phyloP scores from a whole-genome alignment of 2,329 filamentous ascomycete species.

The Emmonsiellopsis sp. region DNA sequence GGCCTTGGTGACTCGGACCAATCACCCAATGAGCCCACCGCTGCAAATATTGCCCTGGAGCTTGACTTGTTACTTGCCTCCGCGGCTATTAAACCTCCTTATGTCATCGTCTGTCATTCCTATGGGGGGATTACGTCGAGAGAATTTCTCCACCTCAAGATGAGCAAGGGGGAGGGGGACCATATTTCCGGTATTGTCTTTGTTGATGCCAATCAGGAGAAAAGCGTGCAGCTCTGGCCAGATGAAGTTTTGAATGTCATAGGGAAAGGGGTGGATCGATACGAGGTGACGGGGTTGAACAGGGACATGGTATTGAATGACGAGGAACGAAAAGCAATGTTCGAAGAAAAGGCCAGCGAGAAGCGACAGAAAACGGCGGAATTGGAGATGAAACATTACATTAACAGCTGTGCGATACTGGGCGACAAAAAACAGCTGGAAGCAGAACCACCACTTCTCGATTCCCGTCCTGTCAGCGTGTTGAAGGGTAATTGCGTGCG shows the following conservation, averaged over 20 bases:
- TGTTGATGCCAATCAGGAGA: background rate
- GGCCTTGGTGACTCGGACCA: constrained; percentile 1
- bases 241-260: background rate
- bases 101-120: background rate
- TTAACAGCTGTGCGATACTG: background rate
- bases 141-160: background rate
- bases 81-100: background rate
- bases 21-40: background rate
- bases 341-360: background rate
- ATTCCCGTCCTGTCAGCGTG: background rate
- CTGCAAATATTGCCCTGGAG: background rate
- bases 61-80: background rate
- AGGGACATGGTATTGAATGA: background rate
- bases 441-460: background rate
- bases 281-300: background rate
- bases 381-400: background rate
- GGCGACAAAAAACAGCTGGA: constrained; percentile 1
- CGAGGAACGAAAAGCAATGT: background rate
- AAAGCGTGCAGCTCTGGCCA: background rate
- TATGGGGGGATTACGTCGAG: background rate
- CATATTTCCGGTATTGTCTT: background rate
- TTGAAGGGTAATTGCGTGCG: background rate
- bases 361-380: background rate
- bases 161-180: background rate
- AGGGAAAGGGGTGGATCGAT: background rate